Evolutionary conservation across 805 yeast genomes (phyloP).

Genomic region (Isabelozyma rhagii): DNA sequence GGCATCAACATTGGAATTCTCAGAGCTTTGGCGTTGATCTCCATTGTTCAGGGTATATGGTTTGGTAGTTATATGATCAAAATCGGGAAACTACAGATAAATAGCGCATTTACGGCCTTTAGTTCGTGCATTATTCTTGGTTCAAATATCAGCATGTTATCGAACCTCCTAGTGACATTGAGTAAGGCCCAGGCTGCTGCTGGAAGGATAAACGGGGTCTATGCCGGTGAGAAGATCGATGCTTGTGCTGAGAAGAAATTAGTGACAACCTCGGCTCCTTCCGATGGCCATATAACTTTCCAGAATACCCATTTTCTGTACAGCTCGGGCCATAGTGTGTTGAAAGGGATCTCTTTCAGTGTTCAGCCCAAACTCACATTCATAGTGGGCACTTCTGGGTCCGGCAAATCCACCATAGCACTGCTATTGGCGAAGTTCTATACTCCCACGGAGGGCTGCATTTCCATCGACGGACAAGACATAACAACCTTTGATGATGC

Average conservation of each 20-base stretch:
- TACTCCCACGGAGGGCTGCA: constrained; percentile 46
- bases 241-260: not conserved
- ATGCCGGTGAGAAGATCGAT: not conserved
- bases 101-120: constrained; percentile 77
- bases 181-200: constrained; percentile 76
- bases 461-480: constrained; percentile 54
- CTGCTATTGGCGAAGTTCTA: constrained; percentile 63
- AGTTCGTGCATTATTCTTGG: constrained; percentile 78
- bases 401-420: constrained; percentile 86
- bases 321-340: constrained; percentile 46
- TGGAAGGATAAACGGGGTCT: constrained; percentile 43
- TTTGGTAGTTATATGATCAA: constrained; percentile 73
- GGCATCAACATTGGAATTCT: constrained; percentile 56
- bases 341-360: constrained; percentile 28
- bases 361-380: constrained; percentile 41
- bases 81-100: constrained; percentile 47
- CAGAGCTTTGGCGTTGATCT: constrained; percentile 56
- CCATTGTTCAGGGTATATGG: constrained; percentile 93
- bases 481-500: constrained; percentile 38
- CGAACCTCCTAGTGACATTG: constrained; percentile 56
- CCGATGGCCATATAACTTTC: constrained; percentile 52
- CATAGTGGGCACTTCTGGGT: constrained; percentile 85
- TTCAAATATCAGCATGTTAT: constrained; percentile 49
- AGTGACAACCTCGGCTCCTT: not conserved
- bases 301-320: constrained; percentile 60